phyloP scores from a whole-genome alignment of 257 asterid species.

The Nicotiana noctiflora region DNA sequence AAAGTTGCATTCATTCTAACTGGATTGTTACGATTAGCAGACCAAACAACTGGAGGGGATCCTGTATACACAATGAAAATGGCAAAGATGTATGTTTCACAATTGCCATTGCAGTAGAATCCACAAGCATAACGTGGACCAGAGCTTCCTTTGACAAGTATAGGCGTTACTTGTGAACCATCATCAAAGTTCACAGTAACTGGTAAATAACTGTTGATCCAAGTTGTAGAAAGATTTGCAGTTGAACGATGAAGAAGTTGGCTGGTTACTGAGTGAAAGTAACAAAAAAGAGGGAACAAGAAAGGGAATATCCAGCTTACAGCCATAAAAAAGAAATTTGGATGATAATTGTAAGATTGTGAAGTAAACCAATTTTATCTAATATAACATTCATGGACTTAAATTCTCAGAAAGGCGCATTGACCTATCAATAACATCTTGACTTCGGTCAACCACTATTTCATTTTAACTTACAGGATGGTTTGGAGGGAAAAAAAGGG shows the following conservation, averaged over 20 bases:
- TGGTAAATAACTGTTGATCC: neutral
- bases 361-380: too few relatives aligned
- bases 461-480: too few relatives aligned
- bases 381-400: too few relatives aligned
- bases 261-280: neutral
- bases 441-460: too few relatives aligned
- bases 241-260: neutral
- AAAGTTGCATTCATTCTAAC: conserved; percentile 8
- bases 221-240: conserved; percentile 9
- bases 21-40: conserved; percentile 14
- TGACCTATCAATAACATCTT: too few relatives aligned
- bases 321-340: neutral
- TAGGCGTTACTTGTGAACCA: neutral
- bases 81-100: neutral
- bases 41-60: conserved; percentile 12
- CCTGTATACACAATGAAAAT: neutral
- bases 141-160: neutral
- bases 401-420: too few relatives aligned
- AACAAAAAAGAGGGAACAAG: neutral
- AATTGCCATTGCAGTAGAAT: neutral
- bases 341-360: too few relatives aligned
- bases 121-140: conserved; percentile 1
- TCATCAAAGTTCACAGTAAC: neutral
- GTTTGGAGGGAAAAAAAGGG: too few relatives aligned
- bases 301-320: neutral